Conservation (phyloP, 176 grass and related monocot genomes). For the Avena insularis region DNA sequence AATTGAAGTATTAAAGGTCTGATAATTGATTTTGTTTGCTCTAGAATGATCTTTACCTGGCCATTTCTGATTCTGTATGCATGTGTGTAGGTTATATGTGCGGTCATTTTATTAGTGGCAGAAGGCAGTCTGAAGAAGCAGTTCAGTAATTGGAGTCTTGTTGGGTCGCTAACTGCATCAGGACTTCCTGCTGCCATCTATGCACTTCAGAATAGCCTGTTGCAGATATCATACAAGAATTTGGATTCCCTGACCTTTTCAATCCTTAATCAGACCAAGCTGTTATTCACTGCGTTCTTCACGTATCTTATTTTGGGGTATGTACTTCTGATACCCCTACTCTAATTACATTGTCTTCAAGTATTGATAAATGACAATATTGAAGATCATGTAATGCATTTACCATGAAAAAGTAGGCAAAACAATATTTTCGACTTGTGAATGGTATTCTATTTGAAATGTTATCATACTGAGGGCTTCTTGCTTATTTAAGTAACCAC, state of each 20-base stretch:
- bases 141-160: conserved; percentile 71
- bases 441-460: neutral
- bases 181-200: conserved; percentile 96
- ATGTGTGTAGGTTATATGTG: conserved; percentile 74
- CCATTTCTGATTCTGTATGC: conserved; percentile 39
- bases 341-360: conserved; percentile 31
- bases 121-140: conserved; percentile 71
- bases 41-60: neutral
- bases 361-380: neutral
- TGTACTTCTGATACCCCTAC: conserved; percentile 27
- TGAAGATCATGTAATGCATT: conserved; percentile 18
- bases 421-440: conserved; percentile 17
- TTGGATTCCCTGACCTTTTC: conserved; percentile 98
- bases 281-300: conserved; percentile 95
- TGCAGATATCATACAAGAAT: conserved; percentile 99
- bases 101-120: conserved; percentile 71
- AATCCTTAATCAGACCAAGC: conserved; percentile 98
- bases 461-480: neutral
- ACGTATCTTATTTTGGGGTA: conserved; percentile 96
- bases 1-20: conserved; percentile 86
- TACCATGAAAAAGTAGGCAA: conserved; percentile 11
- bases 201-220: conserved; percentile 90
- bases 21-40: conserved; percentile 35
- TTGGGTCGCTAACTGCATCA: conserved; percentile 84
- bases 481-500: conserved; percentile 25